Evolutionary conservation across 108 stramenopile genomes (phyloP), one percentile per base, ranked within the genome.

Genomic region (Cyclostephanos tholiformis): DNA sequence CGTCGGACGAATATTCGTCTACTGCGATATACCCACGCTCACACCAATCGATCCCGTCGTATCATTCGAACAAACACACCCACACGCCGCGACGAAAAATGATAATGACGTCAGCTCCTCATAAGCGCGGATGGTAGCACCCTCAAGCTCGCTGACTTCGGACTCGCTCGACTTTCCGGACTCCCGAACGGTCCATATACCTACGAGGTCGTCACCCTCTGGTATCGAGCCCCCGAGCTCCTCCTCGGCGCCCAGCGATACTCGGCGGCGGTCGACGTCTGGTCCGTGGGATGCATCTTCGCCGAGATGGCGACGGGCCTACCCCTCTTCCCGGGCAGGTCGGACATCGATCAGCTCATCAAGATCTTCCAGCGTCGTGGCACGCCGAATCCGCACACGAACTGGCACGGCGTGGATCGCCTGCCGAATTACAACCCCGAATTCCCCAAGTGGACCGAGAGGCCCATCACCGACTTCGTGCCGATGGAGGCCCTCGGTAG

Each of bases 191-290:
- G 90, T 19, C 88, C 90, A 0, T 92, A 95, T 75, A 97, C 97
- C 9, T 88, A 87, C 67, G 88, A 96, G 63, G 97, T 99, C 38
- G 98, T 98, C 22, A 99, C 98, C 13, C 85, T 98, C 17, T 98
- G 98, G 97, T 99, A 98, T 61, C 95, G 99, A 50, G 94, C 98
- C 17, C 99, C 99, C 2, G 99, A 99, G 88, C 84, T 99, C 16
- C 85, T 98, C 17, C 75, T 98, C 41, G 97, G 97, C 19, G 88
- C 95, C 56, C 85, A 84, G 59, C 86, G 85, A 30, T 98, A 99
- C 72, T 90, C 84, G 13, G 88, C 91, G 7, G 83, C 97, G 0
- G 93, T 99, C 9, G 99, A 99, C 82, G 85, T 95, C 2, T 99
- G 99, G 98, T 89, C 91, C 52, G 78, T 95, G 26, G 99, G 99